Conservation (phyloP, 208 protist species). For the Trichomonas gallinae region DNA sequence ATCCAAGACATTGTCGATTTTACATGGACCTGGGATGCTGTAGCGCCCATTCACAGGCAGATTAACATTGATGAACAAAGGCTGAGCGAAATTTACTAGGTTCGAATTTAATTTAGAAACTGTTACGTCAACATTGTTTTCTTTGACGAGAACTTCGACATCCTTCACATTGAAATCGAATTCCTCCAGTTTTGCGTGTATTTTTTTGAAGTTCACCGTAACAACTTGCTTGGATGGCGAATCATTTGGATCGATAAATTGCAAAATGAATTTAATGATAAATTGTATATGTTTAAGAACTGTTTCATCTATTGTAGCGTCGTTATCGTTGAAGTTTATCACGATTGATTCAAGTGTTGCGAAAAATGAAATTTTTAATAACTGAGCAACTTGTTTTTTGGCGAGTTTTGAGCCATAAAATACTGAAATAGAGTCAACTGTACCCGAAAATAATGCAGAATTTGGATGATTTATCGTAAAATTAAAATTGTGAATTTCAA, state of each 20-base stretch:
- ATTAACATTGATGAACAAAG: neutral
- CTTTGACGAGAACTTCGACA: neutral
- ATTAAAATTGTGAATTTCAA: neutral
- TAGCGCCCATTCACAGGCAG: neutral
- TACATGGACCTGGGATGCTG: neutral
- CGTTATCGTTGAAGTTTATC: neutral
- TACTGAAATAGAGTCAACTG: neutral
- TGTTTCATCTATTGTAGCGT: neutral
- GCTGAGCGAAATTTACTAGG: neutral
- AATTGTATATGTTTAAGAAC: neutral
- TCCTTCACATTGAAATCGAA: neutral
- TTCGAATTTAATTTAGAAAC: neutral
- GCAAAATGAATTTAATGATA: neutral
- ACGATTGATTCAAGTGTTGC: neutral
- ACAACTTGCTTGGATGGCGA: neutral
- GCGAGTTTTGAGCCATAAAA: neutral
- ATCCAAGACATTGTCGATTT: neutral
- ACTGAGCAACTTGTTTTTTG: neutral
- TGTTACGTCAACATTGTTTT: neutral
- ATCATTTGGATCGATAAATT: neutral
- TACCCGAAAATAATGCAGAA: neutral
- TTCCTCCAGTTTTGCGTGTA: neutral
- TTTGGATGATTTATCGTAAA: neutral
- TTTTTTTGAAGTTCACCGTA: neutral
- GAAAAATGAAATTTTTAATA: neutral